Percentiles rank a stretch among this genome's conserved stretches.
Evolutionary conservation across 495 filamentous ascomycete species (phyloP).

Genomic region (Penicillium coffeae): DNA sequence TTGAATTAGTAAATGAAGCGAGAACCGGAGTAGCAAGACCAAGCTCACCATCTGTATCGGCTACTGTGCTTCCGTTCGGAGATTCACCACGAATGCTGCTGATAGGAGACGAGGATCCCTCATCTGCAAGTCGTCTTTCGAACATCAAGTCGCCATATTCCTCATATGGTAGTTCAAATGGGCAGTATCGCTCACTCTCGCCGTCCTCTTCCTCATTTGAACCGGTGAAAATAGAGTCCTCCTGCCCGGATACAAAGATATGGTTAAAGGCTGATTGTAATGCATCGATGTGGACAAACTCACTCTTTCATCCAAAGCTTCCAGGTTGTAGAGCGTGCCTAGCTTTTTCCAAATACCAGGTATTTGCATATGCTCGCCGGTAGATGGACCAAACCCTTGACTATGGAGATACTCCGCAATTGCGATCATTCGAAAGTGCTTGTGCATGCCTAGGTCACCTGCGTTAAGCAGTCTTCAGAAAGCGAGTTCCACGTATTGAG

Average conservation of each 20-base stretch:
- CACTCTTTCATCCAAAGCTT: constrained; percentile 82
- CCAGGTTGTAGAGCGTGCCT: constrained; percentile 76
- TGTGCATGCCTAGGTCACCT: constrained; percentile 72
- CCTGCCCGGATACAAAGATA: constrained; percentile 28
- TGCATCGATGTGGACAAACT: constrained; percentile 6
- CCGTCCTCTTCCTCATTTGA: constrained; percentile 58
- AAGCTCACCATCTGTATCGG: constrained; percentile 52
- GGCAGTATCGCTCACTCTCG: constrained; percentile 52
- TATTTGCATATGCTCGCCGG: constrained; percentile 75
- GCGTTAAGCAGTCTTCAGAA: neutral
- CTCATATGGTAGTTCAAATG: constrained; percentile 73
- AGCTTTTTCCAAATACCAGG: constrained; percentile 92
- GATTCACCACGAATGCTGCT: constrained; percentile 45
- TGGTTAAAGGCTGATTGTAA: neutral
- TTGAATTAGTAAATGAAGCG: neutral
- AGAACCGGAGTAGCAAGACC: neutral
- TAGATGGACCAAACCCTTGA: constrained; percentile 70
- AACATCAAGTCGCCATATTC: constrained; percentile 77
- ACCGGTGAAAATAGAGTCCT: constrained; percentile 51
- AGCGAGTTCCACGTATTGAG: constrained; percentile 4
- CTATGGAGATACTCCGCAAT: constrained; percentile 82
- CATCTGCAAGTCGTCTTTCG: constrained; percentile 56
- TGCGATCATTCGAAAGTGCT: constrained; percentile 92
- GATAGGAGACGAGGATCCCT: constrained; percentile 55
- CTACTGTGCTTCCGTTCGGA: constrained; percentile 41